These are phyloP conservation scores for Begonia loranthoides DNA, from an alignment of 306 rosid genomes.

Conservation along the genomic window DNA sequence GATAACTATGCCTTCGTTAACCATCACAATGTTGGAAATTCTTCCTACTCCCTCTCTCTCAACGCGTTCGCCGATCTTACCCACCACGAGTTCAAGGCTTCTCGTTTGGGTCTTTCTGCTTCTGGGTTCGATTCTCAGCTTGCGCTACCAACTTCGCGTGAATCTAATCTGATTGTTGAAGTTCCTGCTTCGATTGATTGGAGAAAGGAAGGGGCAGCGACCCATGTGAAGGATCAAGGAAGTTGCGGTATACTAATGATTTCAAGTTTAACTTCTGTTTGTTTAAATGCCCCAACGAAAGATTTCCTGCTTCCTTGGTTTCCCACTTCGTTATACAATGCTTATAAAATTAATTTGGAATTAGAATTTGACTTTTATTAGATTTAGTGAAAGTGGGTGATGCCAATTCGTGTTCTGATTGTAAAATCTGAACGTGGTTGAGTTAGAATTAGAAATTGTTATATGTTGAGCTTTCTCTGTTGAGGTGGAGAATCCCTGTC, in stretches of 20 bases:
- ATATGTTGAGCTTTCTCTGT: no score
- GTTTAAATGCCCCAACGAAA: background rate
- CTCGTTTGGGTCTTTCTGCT: constrained; percentile 59
- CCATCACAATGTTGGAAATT: constrained; percentile 38
- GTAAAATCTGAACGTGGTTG: no score
- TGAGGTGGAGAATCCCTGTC: no score
- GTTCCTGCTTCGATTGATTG: constrained; percentile 75
- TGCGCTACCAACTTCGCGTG: constrained; percentile 9
- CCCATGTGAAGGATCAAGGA: constrained; percentile 71
- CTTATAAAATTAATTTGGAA: no score
- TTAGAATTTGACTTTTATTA: no score
- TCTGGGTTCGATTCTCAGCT: constrained; percentile 17
- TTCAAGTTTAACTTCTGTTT: background rate
- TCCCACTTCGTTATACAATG: no score
- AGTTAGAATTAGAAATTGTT: no score
- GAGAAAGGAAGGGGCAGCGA: constrained; percentile 66
- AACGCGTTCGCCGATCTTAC: constrained; percentile 82
- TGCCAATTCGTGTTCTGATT: no score
- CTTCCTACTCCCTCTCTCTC: constrained; percentile 49
- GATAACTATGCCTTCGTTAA: constrained; percentile 49
- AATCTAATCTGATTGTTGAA: constrained; percentile 6
- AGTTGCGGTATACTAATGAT: constrained; percentile 44
- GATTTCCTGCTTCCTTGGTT: no score
- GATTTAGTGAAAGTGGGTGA: no score
- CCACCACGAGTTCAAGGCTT: constrained; percentile 63